phyloP scores from a whole-genome alignment of 176 grass and related monocot genomes.

The Alloteropsis semialata region DNA sequence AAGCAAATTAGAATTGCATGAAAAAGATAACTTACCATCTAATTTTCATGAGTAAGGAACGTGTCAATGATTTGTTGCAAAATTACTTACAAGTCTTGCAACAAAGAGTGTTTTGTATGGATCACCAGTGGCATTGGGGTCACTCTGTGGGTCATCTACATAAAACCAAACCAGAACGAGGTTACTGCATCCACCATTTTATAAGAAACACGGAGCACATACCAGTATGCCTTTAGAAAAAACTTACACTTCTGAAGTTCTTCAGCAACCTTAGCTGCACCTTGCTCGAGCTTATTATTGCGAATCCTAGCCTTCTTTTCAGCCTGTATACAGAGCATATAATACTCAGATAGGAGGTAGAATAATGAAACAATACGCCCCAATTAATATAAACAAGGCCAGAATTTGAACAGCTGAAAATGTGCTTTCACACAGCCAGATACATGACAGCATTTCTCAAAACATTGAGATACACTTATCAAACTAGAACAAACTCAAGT shows the following conservation, averaged over 20 bases:
- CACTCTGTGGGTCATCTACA: constrained; percentile 79
- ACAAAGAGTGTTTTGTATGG: constrained; percentile 91
- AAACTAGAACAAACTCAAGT: neutral
- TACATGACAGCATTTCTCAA: neutral
- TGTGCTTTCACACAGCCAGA: neutral
- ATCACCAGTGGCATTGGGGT: constrained; percentile 78
- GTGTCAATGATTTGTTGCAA: neutral
- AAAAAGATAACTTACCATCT: constrained; percentile 8
- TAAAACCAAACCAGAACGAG: neutral
- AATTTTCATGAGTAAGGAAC: constrained; percentile 5
- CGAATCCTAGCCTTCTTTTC: constrained; percentile 78
- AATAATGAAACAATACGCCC: neutral
- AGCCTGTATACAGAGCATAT: constrained; percentile 40
- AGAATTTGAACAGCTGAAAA: neutral
- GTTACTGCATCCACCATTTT: neutral
- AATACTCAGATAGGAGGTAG: neutral
- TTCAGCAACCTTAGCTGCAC: constrained; percentile 72
- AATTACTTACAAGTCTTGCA: constrained; percentile 69
- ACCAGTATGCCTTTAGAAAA: neutral
- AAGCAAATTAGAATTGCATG: constrained; percentile 11
- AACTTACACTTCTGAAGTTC: constrained; percentile 71
- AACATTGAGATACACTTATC: neutral
- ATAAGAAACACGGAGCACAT: neutral
- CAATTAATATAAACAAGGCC: neutral
- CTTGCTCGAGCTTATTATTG: constrained; percentile 64